Percentiles rank a stretch among this genome's conserved stretches.
phyloP scores from a whole-genome alignment of 225 moss, liverwort and hornwort species.

The Physcomitrium patens region DNA sequence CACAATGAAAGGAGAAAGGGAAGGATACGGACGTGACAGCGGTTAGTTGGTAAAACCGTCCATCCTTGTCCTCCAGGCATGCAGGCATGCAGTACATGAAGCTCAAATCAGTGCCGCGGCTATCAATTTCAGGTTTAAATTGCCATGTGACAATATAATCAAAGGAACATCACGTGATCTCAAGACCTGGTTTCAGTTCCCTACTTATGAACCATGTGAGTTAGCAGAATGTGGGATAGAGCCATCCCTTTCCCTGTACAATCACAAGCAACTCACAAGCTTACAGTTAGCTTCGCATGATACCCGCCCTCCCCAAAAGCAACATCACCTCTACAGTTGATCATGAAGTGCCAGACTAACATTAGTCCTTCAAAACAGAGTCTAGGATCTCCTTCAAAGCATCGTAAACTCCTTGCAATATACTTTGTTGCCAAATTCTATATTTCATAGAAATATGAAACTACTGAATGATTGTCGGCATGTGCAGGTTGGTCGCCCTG shows the following conservation, averaged over 20 bases:
- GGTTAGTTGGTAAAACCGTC: conserved; percentile 54
- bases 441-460: conserved; percentile 7
- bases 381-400: background rate
- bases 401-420: conserved; percentile 14
- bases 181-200: conserved; percentile 21
- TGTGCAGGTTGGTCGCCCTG: background rate
- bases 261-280: conserved; percentile 35
- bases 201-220: conserved; percentile 32
- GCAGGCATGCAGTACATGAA: conserved; percentile 8
- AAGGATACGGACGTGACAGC: conserved; percentile 37
- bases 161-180: conserved; percentile 5
- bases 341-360: conserved; percentile 14
- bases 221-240: conserved; percentile 11
- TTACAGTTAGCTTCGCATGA: conserved; percentile 31
- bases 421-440: background rate
- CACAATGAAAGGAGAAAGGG: conserved; percentile 31
- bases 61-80: conserved; percentile 25
- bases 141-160: conserved; percentile 19
- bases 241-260: conserved; percentile 1
- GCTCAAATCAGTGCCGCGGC: background rate
- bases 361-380: conserved; percentile 24
- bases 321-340: conserved; percentile 6
- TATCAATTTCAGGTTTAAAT: background rate
- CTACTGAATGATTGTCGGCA: background rate
- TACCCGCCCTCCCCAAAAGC: background rate